phyloP scores from a whole-genome alignment of 164 flowering plant genomes.

The Warburgia ugandensis region DNA sequence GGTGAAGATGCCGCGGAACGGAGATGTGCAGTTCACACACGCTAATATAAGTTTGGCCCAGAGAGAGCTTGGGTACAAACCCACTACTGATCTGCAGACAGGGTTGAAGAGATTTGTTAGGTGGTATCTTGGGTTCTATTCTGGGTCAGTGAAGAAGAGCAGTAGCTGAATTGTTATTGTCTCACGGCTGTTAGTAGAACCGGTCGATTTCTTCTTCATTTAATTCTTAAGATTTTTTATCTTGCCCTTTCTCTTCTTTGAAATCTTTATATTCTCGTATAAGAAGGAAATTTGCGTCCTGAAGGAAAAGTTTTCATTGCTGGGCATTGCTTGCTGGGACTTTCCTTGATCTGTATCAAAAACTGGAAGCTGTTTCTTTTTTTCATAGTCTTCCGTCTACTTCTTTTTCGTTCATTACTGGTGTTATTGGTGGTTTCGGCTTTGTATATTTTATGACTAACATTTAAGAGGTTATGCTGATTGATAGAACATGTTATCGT shows the following conservation, averaged over 20 bases:
- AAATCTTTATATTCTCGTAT: constrained; percentile 23
- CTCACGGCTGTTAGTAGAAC: constrained; percentile 21
- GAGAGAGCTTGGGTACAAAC: constrained; percentile 78
- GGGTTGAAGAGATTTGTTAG: constrained; percentile 82
- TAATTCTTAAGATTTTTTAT: constrained; percentile 51
- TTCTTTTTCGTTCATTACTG: constrained; percentile 13
- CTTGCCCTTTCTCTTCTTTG: constrained; percentile 12
- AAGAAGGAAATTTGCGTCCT: constrained; percentile 26
- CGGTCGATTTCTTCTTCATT: constrained; percentile 36
- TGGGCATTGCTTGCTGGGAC: constrained; percentile 18
- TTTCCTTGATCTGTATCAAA: constrained; percentile 25
- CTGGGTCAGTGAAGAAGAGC: constrained; percentile 50
- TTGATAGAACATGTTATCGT: not conserved
- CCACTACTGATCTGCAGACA: constrained; percentile 81
- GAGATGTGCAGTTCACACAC: constrained; percentile 90
- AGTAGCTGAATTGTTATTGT: constrained; percentile 23
- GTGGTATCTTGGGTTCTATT: constrained; percentile 67
- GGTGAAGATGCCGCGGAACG: constrained; percentile 83
- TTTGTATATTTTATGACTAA: constrained; percentile 7
- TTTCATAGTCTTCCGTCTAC: constrained; percentile 14
- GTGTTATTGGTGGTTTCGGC: constrained; percentile 10
- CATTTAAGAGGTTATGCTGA: not conserved
- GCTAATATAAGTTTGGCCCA: constrained; percentile 81
- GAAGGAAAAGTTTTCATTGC: constrained; percentile 9
- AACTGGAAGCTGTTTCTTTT: constrained; percentile 14